These are phyloP conservation scores for Neoconidiobolus thromboides DNA, from an alignment of 371 early-diverging fungal genomes.

Conservation along the genomic window DNA sequence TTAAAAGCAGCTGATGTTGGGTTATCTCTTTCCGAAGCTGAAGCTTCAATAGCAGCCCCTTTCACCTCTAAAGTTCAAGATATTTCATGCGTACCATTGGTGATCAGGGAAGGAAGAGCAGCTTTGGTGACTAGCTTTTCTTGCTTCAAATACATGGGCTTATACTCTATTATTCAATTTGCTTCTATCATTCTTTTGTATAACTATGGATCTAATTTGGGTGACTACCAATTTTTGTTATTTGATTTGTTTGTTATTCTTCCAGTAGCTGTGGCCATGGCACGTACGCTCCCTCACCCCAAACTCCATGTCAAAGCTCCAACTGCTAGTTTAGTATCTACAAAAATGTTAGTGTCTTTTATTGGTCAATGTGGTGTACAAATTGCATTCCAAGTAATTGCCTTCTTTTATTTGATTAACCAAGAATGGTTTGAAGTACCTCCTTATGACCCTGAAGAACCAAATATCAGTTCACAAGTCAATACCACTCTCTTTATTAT, in stretches of 20 bases:
- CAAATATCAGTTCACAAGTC: conserved; percentile 55
- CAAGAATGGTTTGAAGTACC: conserved; percentile 52
- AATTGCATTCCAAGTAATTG: conserved; percentile 46
- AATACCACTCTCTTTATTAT: conserved; percentile 78
- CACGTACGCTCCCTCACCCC: conserved; percentile 65
- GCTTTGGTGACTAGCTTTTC: conserved; percentile 58
- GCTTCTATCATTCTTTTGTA: conserved; percentile 77
- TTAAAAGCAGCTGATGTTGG: conserved; percentile 88
- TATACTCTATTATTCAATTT: conserved; percentile 73
- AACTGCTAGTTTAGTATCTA: conserved; percentile 76
- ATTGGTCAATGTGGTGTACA: conserved; percentile 73
- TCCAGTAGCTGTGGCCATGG: conserved; percentile 79
- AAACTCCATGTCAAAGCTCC: conserved; percentile 58
- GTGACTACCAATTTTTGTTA: conserved; percentile 84
- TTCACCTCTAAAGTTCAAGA: conserved; percentile 52
- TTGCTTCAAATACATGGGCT: conserved; percentile 44
- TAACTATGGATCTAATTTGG: conserved; percentile 62
- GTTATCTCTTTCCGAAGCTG: conserved; percentile 69
- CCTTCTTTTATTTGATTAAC: conserved; percentile 43
- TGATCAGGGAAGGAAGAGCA: conserved; percentile 52
- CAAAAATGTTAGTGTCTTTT: conserved; percentile 73
- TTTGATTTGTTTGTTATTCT: conserved; percentile 77
- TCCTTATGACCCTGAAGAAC: conserved; percentile 38
- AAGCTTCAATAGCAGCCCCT: conserved; percentile 72
- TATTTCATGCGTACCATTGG: conserved; percentile 54